phyloP scores from a whole-genome alignment of 106 monocot species.

The Allium fistulosum region DNA sequence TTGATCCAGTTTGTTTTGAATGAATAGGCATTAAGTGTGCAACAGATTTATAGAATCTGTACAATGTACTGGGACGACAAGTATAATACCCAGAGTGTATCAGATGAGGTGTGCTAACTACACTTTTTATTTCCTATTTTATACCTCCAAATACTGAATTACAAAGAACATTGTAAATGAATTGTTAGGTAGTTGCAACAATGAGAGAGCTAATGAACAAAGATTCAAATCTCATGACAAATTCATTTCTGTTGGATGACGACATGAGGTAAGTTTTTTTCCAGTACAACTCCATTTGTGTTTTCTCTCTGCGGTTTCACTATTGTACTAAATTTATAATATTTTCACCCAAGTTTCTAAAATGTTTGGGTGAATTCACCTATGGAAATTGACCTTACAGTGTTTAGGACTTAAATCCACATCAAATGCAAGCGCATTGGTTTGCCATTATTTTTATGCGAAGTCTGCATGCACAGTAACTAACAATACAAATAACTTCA shows the following conservation, averaged over 20 bases:
- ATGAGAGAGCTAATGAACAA: constrained; percentile 88
- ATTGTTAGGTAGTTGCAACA: constrained; percentile 65
- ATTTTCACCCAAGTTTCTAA: too few species aligned
- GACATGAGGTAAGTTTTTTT: constrained; percentile 63
- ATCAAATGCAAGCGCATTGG: too few species aligned
- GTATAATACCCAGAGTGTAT: constrained; percentile 86
- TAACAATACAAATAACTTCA: too few species aligned
- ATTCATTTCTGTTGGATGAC: constrained; percentile 97
- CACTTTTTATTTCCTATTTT: background rate
- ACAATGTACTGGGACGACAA: constrained; percentile 99
- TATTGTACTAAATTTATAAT: too few species aligned
- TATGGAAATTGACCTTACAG: too few species aligned
- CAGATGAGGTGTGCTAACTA: constrained; percentile 60
- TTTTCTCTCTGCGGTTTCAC: too few species aligned
- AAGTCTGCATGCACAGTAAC: too few species aligned
- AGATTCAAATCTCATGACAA: constrained; percentile 75
- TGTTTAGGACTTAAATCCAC: too few species aligned
- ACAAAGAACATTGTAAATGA: background rate
- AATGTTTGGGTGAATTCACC: too few species aligned
- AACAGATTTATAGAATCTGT: constrained; percentile 95
- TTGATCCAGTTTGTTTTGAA: too few species aligned
- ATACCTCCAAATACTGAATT: background rate
- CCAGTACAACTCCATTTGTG: too few species aligned
- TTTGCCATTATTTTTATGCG: too few species aligned
- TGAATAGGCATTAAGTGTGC: constrained; percentile 67